Evolutionary conservation across 2,329 filamentous ascomycete species (phyloP), one percentile per base, ranked within the genome.

Genomic region (Daldinia sp.): DNA sequence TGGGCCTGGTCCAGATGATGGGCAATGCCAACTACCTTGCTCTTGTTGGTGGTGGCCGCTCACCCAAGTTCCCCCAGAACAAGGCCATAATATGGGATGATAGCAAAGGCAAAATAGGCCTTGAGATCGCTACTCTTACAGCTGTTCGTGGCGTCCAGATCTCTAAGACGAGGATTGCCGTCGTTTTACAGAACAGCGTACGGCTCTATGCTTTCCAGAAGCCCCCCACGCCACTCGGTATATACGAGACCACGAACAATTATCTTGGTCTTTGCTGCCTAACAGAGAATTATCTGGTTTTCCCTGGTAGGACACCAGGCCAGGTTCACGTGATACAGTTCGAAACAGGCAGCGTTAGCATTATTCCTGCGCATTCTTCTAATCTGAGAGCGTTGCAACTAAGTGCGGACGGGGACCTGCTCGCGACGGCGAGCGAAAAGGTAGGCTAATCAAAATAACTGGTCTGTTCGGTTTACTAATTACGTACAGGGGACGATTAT

Each of bases 41-140:
- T 30, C 86, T 98, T 9, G 93, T 98, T 62, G 94, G 94, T 71
- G 95, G 95, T 73, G 94, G 96, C 55, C 92, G 88, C 74, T 89
- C 90, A 66, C 93, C 94, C 60, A 95, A 95, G 76, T 96, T 93
- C 75, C 90, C 93, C 13, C 91, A 92, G 77, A 97, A 94, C 81
- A 97, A 97, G 85, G 93, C 94, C 55, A 90, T 97, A 72, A 92
- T 98, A 74, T 98, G 94, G 94, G 94, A 99, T 79, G 93, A 97
- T 75, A 86, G 89, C 68, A 92, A 92, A 72, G 89, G 91, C 69
- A 92, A 90, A 72, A 81, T 84, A 7, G 89, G 91, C 6, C 86
- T 93, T 13, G 91, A 94, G 70, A 92, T 98, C 74, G 91, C 95
- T 63, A 91, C 94, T 68, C 88, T 93, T 65, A 94, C 93, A 20